Conservation (phyloP, 2,329 filamentous ascomycete species). For the Akanthomyces dipterigenus region DNA sequence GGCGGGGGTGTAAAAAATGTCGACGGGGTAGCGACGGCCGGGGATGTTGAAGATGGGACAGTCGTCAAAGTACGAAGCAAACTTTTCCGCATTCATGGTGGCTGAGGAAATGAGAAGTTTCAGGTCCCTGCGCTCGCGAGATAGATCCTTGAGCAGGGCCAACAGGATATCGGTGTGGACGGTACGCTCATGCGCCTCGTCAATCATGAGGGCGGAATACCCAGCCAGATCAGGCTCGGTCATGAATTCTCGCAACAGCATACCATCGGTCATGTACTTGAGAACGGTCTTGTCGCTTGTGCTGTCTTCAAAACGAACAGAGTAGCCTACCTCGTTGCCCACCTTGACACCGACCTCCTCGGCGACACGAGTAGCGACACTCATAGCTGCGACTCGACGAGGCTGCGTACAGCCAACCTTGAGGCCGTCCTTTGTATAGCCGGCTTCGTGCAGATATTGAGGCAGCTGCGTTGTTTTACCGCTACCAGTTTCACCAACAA, state of each 20-base stretch:
- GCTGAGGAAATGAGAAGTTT: constrained; percentile 90
- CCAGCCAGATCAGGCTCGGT: constrained; percentile 76
- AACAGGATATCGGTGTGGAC: constrained; percentile 86
- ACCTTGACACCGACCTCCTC: constrained; percentile 89
- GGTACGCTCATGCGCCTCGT: constrained; percentile 93
- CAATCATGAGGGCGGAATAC: constrained; percentile 90
- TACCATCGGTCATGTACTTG: constrained; percentile 97
- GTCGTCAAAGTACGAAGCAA: constrained; percentile 84
- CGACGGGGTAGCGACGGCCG: constrained; percentile 80
- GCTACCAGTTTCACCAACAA: constrained; percentile 90
- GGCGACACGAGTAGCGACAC: constrained; percentile 89
- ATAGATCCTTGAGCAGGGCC: constrained; percentile 82
- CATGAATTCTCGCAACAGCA: constrained; percentile 84
- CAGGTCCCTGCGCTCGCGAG: constrained; percentile 73
- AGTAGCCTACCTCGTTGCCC: constrained; percentile 88
- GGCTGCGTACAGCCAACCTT: constrained; percentile 94
- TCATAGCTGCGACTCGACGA: constrained; percentile 93
- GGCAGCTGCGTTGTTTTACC: constrained; percentile 95
- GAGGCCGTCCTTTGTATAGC: constrained; percentile 74
- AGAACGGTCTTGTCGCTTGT: constrained; percentile 86
- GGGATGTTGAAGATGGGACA: constrained; percentile 94
- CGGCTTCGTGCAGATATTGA: constrained; percentile 87
- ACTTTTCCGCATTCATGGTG: constrained; percentile 90
- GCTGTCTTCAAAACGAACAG: constrained; percentile 89
- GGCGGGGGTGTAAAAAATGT: constrained; percentile 82